Evolutionary conservation across 2,329 filamentous ascomycete species (phyloP), one percentile per base, ranked within the genome.

Genomic region (Diaporthe longicolla): DNA sequence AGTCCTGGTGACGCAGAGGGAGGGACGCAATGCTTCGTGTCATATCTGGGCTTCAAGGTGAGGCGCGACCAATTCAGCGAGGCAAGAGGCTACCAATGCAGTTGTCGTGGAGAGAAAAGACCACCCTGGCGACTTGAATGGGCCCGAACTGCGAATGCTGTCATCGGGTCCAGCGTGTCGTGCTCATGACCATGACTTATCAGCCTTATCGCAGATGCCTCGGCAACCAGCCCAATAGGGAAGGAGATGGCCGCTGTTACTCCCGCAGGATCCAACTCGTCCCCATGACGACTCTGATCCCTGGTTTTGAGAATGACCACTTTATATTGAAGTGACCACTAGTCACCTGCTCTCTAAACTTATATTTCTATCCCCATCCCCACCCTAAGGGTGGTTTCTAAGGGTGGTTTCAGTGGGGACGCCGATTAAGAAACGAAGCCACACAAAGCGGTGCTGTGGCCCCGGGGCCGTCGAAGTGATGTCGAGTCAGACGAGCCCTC

Each of bases 1-100:
- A 66, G 29, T 54, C 29, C 21, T 66, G 55, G 69, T n/a, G 57
- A 59, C 58, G 69, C 45, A 71, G 69, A 35, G 69, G 57, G 69
- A 63, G 37, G 19, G 57, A 61, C 8, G 69, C n/a, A 17, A 40
- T 43, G 69, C 57, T 71, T 71, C 57, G 69, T 37, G 69, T 71
- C 69, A 71, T 71, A 6, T 71, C 58, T 35, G 4, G 19, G 15
- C 45, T 2, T 63, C 7, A 35, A 8, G 24, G n/a, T 37, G 45
- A 54, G n/a, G 10, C 15, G 11, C 4, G 19, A 26, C 21, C 43
- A 29, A 26, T 54, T 26, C 3, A 13, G 13, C n/a, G 21, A 11
- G 43, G 32, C 50, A 37, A 63, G 29, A 24, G 35, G 4, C 13
- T 66, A n/a, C 13, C 45, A 24, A 11, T 26, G 24, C 32, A 54